Evolutionary conservation across 805 yeast species (phyloP).

Genomic region (Metschnikowia amazonensis): DNA sequence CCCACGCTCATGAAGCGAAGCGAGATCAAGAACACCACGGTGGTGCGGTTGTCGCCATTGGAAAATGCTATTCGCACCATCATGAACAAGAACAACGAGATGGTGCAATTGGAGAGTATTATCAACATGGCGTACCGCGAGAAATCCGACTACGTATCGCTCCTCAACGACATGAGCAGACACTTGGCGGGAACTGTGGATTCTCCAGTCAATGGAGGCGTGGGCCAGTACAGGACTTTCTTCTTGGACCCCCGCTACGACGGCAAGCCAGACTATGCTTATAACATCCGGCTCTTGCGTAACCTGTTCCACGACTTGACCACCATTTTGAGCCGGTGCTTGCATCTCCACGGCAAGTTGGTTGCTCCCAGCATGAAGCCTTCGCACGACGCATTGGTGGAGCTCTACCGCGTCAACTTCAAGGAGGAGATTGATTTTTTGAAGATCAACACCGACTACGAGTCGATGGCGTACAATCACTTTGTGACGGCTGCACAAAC

Average conservation of each 20-base stretch:
- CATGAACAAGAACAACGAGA: conserved; percentile 64
- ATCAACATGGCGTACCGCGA: conserved; percentile 51
- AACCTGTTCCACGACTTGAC: conserved; percentile 67
- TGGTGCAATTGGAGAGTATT: conserved; percentile 62
- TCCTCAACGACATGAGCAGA: conserved; percentile 64
- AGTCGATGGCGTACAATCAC: conserved; percentile 25
- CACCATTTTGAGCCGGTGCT: conserved; percentile 58
- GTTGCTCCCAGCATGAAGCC: conserved; percentile 53
- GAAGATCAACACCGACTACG: conserved; percentile 34
- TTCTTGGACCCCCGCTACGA: conserved; percentile 41
- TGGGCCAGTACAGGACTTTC: conserved; percentile 74
- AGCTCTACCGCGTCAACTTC: conserved; percentile 65
- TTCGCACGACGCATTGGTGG: conserved; percentile 65
- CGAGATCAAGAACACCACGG: conserved; percentile 51
- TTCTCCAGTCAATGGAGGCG: conserved; percentile 91
- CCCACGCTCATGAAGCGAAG: conserved; percentile 87
- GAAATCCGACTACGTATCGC: conserved; percentile 43
- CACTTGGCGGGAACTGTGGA: conserved; percentile 82
- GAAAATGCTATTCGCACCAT: conserved; percentile 75
- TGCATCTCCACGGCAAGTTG: conserved; percentile 64
- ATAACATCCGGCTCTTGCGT: conserved; percentile 34
- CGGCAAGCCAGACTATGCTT: conserved; percentile 29
- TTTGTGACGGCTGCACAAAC: conserved; percentile 17
- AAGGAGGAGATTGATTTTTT: conserved; percentile 53
- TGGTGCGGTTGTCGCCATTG: conserved; percentile 69